Conservation (phyloP, 768 basidiomycete genomes). For the Macrolepiota fuliginosa region DNA sequence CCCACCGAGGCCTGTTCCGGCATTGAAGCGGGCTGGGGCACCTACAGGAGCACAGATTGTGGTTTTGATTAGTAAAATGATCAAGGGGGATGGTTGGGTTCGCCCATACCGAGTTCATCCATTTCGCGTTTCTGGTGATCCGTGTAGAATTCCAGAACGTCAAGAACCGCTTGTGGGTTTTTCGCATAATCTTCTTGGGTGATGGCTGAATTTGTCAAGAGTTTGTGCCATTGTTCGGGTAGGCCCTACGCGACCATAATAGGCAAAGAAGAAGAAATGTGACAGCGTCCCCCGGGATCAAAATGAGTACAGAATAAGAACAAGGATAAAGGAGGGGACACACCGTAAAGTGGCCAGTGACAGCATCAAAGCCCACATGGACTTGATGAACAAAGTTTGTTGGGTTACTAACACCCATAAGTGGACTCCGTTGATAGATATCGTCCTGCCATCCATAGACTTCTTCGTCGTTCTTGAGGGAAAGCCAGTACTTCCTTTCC, state of each 20-base stretch:
- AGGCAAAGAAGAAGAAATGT: background rate
- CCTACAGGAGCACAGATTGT: conserved; percentile 25
- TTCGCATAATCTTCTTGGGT: conserved; percentile 97
- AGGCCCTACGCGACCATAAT: conserved; percentile 61
- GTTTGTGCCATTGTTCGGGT: conserved; percentile 95
- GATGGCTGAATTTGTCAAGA: conserved; percentile 96
- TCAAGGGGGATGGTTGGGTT: conserved; percentile 13
- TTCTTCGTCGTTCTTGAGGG: conserved; percentile 92
- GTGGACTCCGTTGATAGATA: conserved; percentile 86
- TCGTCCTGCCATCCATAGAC: conserved; percentile 99
- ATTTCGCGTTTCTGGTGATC: conserved; percentile 95
- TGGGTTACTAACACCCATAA: conserved; percentile 91
- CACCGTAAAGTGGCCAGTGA: conserved; percentile 92
- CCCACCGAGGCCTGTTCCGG: conserved; percentile 90
- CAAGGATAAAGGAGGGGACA: conserved; percentile 26
- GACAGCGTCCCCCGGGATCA: background rate
- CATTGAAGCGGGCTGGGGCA: conserved; percentile 80
- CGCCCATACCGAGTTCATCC: conserved; percentile 48
- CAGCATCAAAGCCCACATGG: conserved; percentile 95
- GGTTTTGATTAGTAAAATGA: conserved; percentile 7
- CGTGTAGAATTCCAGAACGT: conserved; percentile 98
- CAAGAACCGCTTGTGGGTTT: conserved; percentile 95
- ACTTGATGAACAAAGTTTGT: conserved; percentile 99
- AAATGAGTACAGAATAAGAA: background rate
- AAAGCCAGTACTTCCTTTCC: conserved; percentile 76